Conservation (phyloP, 345 rosid species). For the Arabis hirsuta region DNA sequence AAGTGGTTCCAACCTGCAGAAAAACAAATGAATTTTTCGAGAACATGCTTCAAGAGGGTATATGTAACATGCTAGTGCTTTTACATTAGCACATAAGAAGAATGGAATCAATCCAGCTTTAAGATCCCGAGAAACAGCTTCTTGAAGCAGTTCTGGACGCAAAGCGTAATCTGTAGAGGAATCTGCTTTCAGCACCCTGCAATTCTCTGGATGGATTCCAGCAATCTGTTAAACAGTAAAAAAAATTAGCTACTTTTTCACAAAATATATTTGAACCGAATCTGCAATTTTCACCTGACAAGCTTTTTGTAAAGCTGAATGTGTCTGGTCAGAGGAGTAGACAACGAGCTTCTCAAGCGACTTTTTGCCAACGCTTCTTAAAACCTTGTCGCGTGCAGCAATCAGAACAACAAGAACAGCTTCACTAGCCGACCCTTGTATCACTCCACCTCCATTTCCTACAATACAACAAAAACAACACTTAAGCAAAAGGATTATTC, state of each 20-base stretch:
- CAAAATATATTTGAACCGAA: background rate
- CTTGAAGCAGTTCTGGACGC: conserved; percentile 57
- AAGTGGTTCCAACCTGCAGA: conserved; percentile 82
- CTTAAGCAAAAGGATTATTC: conserved; percentile 10
- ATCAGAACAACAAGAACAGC: conserved; percentile 76
- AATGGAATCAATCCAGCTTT: conserved; percentile 79
- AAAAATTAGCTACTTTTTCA: background rate
- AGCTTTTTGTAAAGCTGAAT: conserved; percentile 80
- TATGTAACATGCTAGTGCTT: conserved; percentile 29
- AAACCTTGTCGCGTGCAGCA: conserved; percentile 76
- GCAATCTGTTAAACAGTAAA: conserved; percentile 59
- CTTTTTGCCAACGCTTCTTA: conserved; percentile 60
- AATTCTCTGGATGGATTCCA: conserved; percentile 76
- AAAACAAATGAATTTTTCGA: background rate
- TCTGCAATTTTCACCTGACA: conserved; percentile 63
- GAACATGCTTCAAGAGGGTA: background rate
- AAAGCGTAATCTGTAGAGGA: conserved; percentile 72
- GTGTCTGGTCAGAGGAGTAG: conserved; percentile 89
- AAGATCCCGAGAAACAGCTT: conserved; percentile 68
- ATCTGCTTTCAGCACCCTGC: conserved; percentile 66
- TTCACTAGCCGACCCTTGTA: conserved; percentile 96
- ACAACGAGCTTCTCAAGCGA: conserved; percentile 77
- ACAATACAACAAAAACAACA: conserved; percentile 31
- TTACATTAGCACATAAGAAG: conserved; percentile 81
- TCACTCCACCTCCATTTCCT: conserved; percentile 94